These are phyloP conservation scores for Xylariaceae sp. DNA, from an alignment of 2,329 filamentous ascomycete genomes.

Conservation along the genomic window DNA sequence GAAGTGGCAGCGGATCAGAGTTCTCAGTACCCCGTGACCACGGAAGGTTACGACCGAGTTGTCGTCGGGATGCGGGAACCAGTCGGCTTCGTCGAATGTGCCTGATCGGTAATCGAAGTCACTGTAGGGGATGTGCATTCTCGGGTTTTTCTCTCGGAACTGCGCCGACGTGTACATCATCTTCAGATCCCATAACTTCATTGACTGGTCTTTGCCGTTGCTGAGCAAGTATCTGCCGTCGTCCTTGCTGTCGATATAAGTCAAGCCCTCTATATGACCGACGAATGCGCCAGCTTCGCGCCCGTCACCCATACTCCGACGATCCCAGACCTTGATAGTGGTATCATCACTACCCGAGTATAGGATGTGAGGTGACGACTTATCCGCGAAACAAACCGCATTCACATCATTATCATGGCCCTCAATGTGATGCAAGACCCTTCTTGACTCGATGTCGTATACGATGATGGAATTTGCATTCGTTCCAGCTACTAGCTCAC, in stretches of 20 bases:
- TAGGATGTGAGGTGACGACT: constrained; percentile 81
- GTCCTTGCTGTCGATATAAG: constrained; percentile 65
- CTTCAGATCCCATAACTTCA: constrained; percentile 93
- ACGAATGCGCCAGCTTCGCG: constrained; percentile 63
- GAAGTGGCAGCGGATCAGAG: constrained; percentile 92
- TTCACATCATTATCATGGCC: constrained; percentile 90
- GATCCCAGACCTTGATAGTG: constrained; percentile 93
- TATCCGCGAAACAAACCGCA: constrained; percentile 92
- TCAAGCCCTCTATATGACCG: constrained; percentile 61
- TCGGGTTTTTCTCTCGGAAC: constrained; percentile 52
- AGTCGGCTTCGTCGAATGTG: constrained; percentile 59
- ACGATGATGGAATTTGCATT: constrained; percentile 74
- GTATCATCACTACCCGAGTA: constrained; percentile 95
- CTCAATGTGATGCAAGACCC: constrained; percentile 65
- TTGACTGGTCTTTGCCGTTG: constrained; percentile 93
- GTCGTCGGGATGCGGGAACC: constrained; percentile 72
- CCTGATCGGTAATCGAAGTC: constrained; percentile 72
- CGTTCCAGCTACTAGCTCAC: constrained; percentile 86
- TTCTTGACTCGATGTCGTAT: constrained; percentile 82
- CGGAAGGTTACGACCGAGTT: constrained; percentile 92
- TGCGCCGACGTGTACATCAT: constrained; percentile 75
- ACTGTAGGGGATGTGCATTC: constrained; percentile 47
- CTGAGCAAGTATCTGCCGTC: constrained; percentile 79
- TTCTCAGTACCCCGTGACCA: constrained; percentile 82
- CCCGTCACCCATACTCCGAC: constrained; percentile 81